Evolutionary conservation across 2,329 filamentous ascomycete species (phyloP).

Genomic region (Xenoacremonium recifei): DNA sequence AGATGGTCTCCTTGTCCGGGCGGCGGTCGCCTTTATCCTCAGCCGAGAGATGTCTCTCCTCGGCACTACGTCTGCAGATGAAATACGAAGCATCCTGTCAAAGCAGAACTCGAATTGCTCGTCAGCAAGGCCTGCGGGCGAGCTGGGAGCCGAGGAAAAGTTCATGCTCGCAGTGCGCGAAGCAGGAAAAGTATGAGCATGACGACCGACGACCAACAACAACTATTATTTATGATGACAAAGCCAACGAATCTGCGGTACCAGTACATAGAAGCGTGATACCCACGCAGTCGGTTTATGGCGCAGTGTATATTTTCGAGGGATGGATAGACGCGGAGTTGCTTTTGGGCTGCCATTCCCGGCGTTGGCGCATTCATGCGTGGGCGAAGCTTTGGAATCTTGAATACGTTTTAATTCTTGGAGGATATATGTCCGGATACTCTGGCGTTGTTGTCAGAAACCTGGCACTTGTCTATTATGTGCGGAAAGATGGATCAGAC

Average conservation of each 20-base stretch:
- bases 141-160: constrained; percentile 47
- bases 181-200: constrained; percentile 31
- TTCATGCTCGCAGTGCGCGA: constrained; percentile 36
- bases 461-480: too few species aligned
- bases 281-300: constrained; percentile 6
- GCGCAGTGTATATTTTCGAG: constrained; percentile 24
- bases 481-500: too few species aligned
- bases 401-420: too few species aligned
- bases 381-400: constrained; percentile 15
- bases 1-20: constrained; percentile 68
- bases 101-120: constrained; percentile 28
- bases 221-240: constrained; percentile 9
- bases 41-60: constrained; percentile 52
- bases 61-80: constrained; percentile 41
- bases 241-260: constrained; percentile 8
- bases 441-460: too few species aligned
- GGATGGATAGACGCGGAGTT: constrained; percentile 18
- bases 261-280: constrained; percentile 7
- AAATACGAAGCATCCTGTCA: constrained; percentile 40
- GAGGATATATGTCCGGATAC: too few species aligned
- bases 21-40: constrained; percentile 66
- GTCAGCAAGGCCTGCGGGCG: constrained; percentile 36
- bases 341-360: constrained; percentile 13
- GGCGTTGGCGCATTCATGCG: constrained; percentile 21
- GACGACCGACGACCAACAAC: too few species aligned